Conservation (phyloP, 208 protist species). For the Acanthamoeba royreba region DNA sequence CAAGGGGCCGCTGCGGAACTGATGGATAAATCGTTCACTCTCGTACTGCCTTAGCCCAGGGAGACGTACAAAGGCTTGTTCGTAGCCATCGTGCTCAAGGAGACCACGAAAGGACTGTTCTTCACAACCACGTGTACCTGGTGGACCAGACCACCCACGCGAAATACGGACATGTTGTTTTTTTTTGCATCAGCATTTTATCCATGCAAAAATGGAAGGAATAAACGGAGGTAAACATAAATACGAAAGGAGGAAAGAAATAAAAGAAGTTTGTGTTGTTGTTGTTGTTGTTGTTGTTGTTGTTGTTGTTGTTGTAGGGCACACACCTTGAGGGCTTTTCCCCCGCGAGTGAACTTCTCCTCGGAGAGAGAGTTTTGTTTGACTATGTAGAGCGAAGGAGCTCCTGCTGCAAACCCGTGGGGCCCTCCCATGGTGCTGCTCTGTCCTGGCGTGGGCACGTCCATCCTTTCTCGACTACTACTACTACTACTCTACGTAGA, state of each 20-base stretch:
- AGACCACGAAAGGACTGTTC: constrained; percentile 40
- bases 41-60: too few relatives aligned
- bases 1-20: neutral
- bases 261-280: neutral
- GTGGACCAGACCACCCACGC: neutral
- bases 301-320: too few relatives aligned
- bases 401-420: too few relatives aligned
- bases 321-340: neutral
- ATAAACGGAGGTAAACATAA: neutral
- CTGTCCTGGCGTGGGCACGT: too few relatives aligned
- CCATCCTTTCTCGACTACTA: too few relatives aligned
- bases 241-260: neutral
- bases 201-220: neutral
- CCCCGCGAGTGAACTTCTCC: neutral
- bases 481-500: too few relatives aligned
- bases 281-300: too few relatives aligned
- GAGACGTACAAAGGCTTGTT: neutral
- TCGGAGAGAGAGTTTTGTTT: constrained; percentile 41
- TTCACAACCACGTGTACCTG: constrained; percentile 26
- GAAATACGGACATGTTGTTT: too few relatives aligned
- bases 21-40: too few relatives aligned
- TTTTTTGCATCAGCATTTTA: too few relatives aligned
- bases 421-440: too few relatives aligned
- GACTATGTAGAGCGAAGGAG: neutral
- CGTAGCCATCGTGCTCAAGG: neutral